phyloP scores from a whole-genome alignment of 257 asterid species.

The Lavandula angustifolia region DNA sequence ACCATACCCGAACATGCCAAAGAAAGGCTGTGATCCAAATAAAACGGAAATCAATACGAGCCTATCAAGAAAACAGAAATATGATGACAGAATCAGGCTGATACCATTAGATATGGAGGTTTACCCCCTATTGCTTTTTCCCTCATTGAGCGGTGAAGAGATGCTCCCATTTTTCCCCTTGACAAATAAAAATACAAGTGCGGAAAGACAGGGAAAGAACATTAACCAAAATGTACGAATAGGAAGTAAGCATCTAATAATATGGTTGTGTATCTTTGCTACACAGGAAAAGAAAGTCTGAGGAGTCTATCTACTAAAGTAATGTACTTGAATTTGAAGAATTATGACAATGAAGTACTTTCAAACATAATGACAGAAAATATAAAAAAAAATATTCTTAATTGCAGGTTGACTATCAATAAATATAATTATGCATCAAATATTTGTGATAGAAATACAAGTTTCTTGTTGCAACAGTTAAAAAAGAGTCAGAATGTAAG shows the following conservation, averaged over 20 bases:
- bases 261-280: neutral
- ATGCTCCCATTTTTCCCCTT: slow-evolving; percentile 88
- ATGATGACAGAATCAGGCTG: neutral
- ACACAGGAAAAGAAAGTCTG: neutral
- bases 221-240: neutral
- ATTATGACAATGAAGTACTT: neutral
- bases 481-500: neutral
- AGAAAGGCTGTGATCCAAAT: slow-evolving; percentile 60
- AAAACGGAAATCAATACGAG: slow-evolving; percentile 23
- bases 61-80: slow-evolving; percentile 4
- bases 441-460: neutral
- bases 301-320: neutral
- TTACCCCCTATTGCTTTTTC: slow-evolving; percentile 55
- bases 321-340: slow-evolving; percentile 1
- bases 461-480: too few relatives aligned
- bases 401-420: neutral
- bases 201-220: neutral
- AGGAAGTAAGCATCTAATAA: neutral
- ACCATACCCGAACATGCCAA: slow-evolving; percentile 87
- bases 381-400: neutral
- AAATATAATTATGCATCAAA: neutral
- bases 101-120: slow-evolving; percentile 75
- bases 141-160: slow-evolving; percentile 52
- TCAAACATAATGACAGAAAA: neutral
- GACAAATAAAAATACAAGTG: slow-evolving; percentile 8